Evolutionary conservation across 164 flowering plant species (phyloP), one percentile per base, ranked within the genome.

Genomic region (Stephania japonica): DNA sequence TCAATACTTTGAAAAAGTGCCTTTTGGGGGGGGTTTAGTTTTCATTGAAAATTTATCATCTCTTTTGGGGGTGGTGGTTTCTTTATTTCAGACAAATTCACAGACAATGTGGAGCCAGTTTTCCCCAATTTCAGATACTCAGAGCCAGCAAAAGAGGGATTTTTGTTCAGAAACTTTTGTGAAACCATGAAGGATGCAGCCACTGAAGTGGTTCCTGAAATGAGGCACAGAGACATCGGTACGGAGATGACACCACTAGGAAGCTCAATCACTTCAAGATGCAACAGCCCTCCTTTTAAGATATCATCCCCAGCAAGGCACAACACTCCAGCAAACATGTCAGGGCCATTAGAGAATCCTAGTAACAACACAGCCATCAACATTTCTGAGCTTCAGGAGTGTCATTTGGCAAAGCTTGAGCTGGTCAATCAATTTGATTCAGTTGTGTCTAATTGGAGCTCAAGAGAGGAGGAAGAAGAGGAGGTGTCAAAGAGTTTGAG

Each of bases 201-300:
- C 12, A 81, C 86, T 10, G 87, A 84, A 72, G 81, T 80, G 25
- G 77, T 84, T 71, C 78, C 84, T 63, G 84, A 83, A 70, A 78
- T 87, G 32, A 81, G 50, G 47, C 92, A 87, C 75, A 81, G 89
- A 78, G 97, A 94, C 73, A 65, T 85, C 56, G 99, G 97, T 38
- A 94, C 99, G 19, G 97, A 91, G 78, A 91, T 92, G 97, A 91
- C 99, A 24, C 97, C 97, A 0, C 77, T 88, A 0, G 94, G 90
- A 9, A 91, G 97, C 75, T 86, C 90, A 23, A 89, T 88, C 3
- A 83, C 88, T 47, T 86, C 97, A 5, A 84, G 93, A 74, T 87
- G 94, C 75, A 87, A 83, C 70, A 88, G 92, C 6, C 94, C 97
- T 14, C 94, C 97, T 14, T 79, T 85, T 82, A 87, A 84, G 79